Evolutionary conservation across 768 basidiomycete species (phyloP).

Genomic region (Pisolithus marmoratus): DNA sequence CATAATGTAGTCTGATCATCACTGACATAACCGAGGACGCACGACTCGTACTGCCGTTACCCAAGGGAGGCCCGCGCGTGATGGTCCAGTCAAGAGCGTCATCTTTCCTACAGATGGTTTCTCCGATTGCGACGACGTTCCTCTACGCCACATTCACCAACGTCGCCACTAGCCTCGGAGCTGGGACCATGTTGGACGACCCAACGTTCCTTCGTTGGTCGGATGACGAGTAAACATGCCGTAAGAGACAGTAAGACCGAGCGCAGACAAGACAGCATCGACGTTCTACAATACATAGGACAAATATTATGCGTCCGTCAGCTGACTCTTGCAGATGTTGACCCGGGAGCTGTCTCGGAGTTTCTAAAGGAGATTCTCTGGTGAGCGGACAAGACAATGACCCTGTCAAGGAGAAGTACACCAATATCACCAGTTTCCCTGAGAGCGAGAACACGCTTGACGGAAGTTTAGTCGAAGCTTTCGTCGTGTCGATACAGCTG

Average conservation of each 20-base stretch:
- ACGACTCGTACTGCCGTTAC: conserved; percentile 38
- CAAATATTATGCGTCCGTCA: conserved; percentile 47
- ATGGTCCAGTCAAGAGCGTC: conserved; percentile 63
- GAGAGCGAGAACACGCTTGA: conserved; percentile 55
- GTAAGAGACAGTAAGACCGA: conserved; percentile 48
- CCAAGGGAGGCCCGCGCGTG: conserved; percentile 60
- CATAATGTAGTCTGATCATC: conserved; percentile 48
- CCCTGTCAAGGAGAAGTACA: conserved; percentile 49
- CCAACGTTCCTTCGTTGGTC: too few relatives aligned
- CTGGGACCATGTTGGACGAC: too few relatives aligned
- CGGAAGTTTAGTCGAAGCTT: not conserved
- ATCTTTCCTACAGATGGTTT: conserved; percentile 44
- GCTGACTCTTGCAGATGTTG: conserved; percentile 47
- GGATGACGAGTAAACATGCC: too few relatives aligned
- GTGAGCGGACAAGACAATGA: conserved; percentile 61
- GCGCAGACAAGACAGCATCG: conserved; percentile 59
- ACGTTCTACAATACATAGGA: conserved; percentile 49
- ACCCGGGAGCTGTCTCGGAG: conserved; percentile 40
- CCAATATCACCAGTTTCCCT: conserved; percentile 66
- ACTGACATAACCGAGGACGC: conserved; percentile 61
- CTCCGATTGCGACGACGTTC: conserved; percentile 61
- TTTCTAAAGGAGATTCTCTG: conserved; percentile 54
- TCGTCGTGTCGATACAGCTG: not conserved
- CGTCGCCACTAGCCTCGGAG: conserved; percentile 10
- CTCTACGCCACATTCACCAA: conserved; percentile 53